Percentiles rank a stretch among this genome's conserved stretches.
Evolutionary conservation across 2,329 filamentous ascomycete species (phyloP).

Genomic region (Chalara sp.): DNA sequence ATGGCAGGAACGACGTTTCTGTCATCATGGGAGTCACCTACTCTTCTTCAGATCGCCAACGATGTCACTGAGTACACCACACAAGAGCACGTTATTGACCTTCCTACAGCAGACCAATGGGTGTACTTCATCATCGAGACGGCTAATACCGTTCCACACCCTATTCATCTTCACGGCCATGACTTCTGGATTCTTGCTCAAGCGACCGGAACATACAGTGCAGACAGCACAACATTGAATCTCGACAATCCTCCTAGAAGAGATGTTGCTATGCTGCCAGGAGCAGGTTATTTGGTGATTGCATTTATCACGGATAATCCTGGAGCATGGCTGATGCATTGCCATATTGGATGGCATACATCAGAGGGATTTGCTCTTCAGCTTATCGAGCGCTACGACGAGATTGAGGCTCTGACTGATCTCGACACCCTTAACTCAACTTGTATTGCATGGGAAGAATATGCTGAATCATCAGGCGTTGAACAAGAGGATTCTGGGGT

Average conservation of each 20-base stretch:
- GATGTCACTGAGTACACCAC: conserved; percentile 17
- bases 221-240: conserved; percentile 19
- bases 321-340: conserved; percentile 20
- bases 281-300: conserved; percentile 20
- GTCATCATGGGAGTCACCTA: conserved; percentile 41
- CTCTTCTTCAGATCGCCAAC: conserved; percentile 29
- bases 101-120: conserved; percentile 23
- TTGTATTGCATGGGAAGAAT: conserved; percentile 20
- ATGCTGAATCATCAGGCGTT: conserved; percentile 12
- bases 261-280: conserved; percentile 41
- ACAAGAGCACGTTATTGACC: conserved; percentile 15
- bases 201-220: conserved; percentile 33
- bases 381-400: conserved; percentile 33
- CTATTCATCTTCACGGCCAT: conserved; percentile 40
- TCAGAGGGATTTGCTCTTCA: conserved; percentile 44
- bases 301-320: conserved; percentile 22
- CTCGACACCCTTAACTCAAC: conserved; percentile 20
- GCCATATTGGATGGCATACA: conserved; percentile 40
- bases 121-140: conserved; percentile 24
- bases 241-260: conserved; percentile 41
- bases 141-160: conserved; percentile 16
- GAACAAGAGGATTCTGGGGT: conserved; percentile 17
- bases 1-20: conserved; percentile 40
- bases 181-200: conserved; percentile 30
- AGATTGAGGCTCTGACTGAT: conserved; percentile 14